These are phyloP conservation scores for Phellinidium pouzarii DNA, from an alignment of 1,284 basidiomycete species.

Conservation along the genomic window DNA sequence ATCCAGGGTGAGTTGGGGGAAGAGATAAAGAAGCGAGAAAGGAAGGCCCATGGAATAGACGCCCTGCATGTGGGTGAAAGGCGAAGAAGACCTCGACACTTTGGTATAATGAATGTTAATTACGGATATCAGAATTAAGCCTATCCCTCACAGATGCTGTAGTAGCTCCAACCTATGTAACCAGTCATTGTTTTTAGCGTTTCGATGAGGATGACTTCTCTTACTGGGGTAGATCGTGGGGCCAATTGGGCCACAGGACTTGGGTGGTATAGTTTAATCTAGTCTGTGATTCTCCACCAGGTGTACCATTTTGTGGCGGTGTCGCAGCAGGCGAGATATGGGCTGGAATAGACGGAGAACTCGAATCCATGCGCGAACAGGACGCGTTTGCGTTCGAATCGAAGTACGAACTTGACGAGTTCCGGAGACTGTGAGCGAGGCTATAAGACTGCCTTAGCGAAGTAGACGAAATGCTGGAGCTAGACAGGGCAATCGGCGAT, in stretches of 20 bases:
- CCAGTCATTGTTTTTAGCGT: neutral
- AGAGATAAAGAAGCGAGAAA: slow-evolving; percentile 61
- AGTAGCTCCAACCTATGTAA: slow-evolving; percentile 39
- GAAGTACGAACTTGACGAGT: neutral
- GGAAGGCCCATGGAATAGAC: slow-evolving; percentile 54
- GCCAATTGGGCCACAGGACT: slow-evolving; percentile 57
- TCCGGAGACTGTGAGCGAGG: neutral
- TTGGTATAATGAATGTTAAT: slow-evolving; percentile 3
- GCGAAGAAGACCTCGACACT: slow-evolving; percentile 70
- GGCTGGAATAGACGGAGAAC: slow-evolving; percentile 12
- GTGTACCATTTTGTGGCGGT: slow-evolving; percentile 8
- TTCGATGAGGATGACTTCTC: neutral
- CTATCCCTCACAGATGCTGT: slow-evolving; percentile 49
- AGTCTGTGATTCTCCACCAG: neutral
- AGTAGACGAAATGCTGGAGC: slow-evolving; percentile 3
- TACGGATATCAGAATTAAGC: slow-evolving; percentile 8
- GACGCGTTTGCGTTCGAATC: neutral
- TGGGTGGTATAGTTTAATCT: slow-evolving; percentile 14
- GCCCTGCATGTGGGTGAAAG: slow-evolving; percentile 61
- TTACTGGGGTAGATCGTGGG: slow-evolving; percentile 46
- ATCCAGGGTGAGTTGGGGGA: slow-evolving; percentile 61
- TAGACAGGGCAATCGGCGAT: slow-evolving; percentile 11
- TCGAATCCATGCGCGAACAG: neutral
- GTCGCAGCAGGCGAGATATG: slow-evolving; percentile 16
- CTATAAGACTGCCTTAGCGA: neutral